Conservation (phyloP, 1,284 basidiomycete genomes). For the Dichomitus squalens region DNA sequence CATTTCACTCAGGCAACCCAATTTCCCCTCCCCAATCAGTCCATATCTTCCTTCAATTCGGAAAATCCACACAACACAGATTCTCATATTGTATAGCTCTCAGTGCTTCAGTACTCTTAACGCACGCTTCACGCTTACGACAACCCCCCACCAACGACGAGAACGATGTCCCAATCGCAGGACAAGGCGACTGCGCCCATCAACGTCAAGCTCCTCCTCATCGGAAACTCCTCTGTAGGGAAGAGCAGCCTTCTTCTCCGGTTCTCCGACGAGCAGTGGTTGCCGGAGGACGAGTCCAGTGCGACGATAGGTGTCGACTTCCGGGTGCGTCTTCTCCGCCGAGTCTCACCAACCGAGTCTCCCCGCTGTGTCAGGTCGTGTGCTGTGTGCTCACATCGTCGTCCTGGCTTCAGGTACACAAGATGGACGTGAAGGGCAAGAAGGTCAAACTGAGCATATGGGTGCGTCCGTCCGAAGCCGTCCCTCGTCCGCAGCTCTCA, state of each 20-base stretch:
- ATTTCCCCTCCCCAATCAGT: no score
- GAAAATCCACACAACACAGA: no score
- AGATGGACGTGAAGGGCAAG: conserved; percentile 80
- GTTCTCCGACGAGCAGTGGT: conserved; percentile 96
- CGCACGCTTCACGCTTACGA: no score
- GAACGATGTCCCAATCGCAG: conserved; percentile 19
- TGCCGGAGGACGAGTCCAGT: conserved; percentile 92
- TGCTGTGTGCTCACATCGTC: background rate
- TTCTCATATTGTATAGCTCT: no score
- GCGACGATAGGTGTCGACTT: conserved; percentile 94
- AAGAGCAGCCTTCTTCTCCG: conserved; percentile 89
- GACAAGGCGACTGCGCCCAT: conserved; percentile 39
- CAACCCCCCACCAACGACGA: no score
- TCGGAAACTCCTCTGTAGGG: conserved; percentile 91
- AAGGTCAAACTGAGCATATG: conserved; percentile 84
- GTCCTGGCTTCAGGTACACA: conserved; percentile 59
- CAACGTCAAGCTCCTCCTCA: conserved; percentile 74
- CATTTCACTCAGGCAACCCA: no score
- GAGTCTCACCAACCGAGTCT: background rate
- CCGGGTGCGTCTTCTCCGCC: conserved; percentile 50
- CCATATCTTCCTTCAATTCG: no score
- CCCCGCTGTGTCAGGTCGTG: background rate
- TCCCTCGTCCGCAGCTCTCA: conserved; percentile 1
- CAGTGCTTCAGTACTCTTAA: no score
- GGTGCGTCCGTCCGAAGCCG: conserved; percentile 44